Percentiles rank a stretch among this genome's conserved stretches.
These are phyloP conservation scores for Aureobasidium sp. DNA, from an alignment of 2,329 filamentous ascomycete genomes.

Conservation along the genomic window DNA sequence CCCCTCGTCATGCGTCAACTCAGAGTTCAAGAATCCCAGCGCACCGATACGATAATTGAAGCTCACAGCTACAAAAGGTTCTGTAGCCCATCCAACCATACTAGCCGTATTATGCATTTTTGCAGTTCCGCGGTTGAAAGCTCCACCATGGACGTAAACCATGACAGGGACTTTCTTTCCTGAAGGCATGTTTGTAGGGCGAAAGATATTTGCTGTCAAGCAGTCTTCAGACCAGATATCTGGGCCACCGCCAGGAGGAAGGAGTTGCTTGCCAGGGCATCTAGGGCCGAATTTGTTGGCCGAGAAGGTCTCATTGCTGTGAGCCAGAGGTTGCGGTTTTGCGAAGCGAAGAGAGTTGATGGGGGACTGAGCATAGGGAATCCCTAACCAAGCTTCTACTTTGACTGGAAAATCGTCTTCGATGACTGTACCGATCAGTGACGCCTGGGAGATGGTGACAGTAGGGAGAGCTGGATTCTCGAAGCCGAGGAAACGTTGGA, in stretches of 20 bases:
- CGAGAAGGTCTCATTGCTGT: constrained; percentile 24
- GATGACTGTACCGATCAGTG: constrained; percentile 16
- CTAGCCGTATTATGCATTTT: constrained; percentile 54
- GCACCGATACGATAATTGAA: constrained; percentile 46
- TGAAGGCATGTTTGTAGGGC: constrained; percentile 29
- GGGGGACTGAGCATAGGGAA: constrained; percentile 19
- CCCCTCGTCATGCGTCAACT: constrained; percentile 42
- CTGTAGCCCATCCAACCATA: constrained; percentile 46
- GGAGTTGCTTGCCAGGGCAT: constrained; percentile 19
- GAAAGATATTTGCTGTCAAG: constrained; percentile 50
- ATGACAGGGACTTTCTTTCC: constrained; percentile 41
- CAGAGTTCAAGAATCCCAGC: constrained; percentile 57
- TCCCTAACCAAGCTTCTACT: constrained; percentile 20
- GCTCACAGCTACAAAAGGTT: constrained; percentile 26
- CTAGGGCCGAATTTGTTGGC: constrained; percentile 23
- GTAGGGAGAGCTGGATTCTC: background rate
- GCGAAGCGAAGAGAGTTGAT: constrained; percentile 17
- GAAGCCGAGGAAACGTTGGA: background rate
- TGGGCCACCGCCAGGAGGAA: background rate
- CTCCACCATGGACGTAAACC: constrained; percentile 56
- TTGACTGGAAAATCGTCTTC: constrained; percentile 17
- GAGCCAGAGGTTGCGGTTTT: constrained; percentile 33
- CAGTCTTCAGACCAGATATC: constrained; percentile 41
- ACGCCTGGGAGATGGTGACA: constrained; percentile 17
- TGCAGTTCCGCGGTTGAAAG: constrained; percentile 38